Evolutionary conservation across 2,329 filamentous ascomycete genomes (phyloP).

Genomic region (Aspergillus nomiae): DNA sequence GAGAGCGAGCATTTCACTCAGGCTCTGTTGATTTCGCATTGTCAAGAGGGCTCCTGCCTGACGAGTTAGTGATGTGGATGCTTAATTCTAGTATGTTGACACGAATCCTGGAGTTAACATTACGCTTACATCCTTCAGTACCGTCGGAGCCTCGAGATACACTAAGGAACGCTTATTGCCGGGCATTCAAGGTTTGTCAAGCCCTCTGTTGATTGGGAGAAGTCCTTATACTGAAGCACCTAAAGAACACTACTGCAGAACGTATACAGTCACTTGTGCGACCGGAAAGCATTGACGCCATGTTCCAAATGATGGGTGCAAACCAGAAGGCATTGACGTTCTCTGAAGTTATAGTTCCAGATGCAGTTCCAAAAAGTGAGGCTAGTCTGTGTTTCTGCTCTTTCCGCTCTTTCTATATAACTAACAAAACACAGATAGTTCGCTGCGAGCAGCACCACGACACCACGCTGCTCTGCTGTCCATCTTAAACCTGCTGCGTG

Average conservation of each 20-base stretch:
- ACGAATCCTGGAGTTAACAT: background rate
- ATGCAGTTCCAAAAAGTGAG: constrained; percentile 26
- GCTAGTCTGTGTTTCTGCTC: background rate
- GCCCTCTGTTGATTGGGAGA: background rate
- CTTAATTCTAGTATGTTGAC: constrained; percentile 35
- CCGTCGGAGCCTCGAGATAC: constrained; percentile 58
- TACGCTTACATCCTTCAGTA: constrained; percentile 33
- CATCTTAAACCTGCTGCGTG: constrained; percentile 35
- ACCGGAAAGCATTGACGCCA: constrained; percentile 43
- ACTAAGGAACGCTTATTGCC: constrained; percentile 63
- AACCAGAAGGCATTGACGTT: constrained; percentile 46
- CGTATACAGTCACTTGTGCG: constrained; percentile 41
- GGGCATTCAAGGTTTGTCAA: constrained; percentile 50
- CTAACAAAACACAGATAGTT: constrained; percentile 13
- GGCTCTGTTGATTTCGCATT: constrained; percentile 63
- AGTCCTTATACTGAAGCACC: constrained; percentile 14
- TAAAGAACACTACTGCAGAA: constrained; percentile 29
- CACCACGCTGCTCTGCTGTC: constrained; percentile 33
- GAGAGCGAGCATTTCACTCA: constrained; percentile 63
- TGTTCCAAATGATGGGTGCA: constrained; percentile 65
- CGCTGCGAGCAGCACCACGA: constrained; percentile 14
- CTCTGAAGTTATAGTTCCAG: constrained; percentile 30
- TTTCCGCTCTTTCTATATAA: background rate
- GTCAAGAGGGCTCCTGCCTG: constrained; percentile 53
- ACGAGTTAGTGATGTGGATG: constrained; percentile 69